Evolutionary conservation across 1,139 yeast genomes (phyloP).

Genomic region (Lodderomyces theae): DNA sequence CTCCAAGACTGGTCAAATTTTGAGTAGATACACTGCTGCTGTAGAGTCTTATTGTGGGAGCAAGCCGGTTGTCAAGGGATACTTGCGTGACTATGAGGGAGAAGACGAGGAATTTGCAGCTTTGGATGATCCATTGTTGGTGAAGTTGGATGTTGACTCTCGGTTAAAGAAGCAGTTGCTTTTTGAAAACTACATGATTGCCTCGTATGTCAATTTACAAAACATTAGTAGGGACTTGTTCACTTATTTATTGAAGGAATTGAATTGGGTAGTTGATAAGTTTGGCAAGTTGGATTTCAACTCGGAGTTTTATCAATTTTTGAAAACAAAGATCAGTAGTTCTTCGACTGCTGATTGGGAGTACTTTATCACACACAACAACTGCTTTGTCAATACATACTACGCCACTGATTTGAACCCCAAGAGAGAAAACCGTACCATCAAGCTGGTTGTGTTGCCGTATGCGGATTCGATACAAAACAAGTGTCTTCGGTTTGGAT

Average conservation of each 20-base stretch:
- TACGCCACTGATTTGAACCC: slow-evolving; percentile 23
- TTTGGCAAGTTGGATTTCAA: slow-evolving; percentile 29
- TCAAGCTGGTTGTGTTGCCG: slow-evolving; percentile 31
- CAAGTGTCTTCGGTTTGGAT: slow-evolving; percentile 45
- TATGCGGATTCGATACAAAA: slow-evolving; percentile 40
- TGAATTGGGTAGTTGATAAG: slow-evolving; percentile 32
- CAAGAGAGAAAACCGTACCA: slow-evolving; percentile 33
- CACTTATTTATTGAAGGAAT: slow-evolving; percentile 39
- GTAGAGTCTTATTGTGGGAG: slow-evolving; percentile 33
- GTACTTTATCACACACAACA: slow-evolving; percentile 34
- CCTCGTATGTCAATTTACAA: slow-evolving; percentile 44
- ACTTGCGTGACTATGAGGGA: slow-evolving; percentile 17
- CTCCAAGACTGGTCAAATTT: slow-evolving; percentile 37
- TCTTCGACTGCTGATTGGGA: slow-evolving; percentile 38
- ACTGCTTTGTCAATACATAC: slow-evolving; percentile 36
- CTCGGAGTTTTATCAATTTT: slow-evolving; percentile 17
- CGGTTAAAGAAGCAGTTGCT: slow-evolving; percentile 44
- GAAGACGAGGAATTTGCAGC: slow-evolving; percentile 23
- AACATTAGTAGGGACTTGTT: slow-evolving; percentile 43
- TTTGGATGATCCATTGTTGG: slow-evolving; percentile 43
- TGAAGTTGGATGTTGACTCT: slow-evolving; percentile 40
- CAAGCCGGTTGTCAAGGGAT: slow-evolving; percentile 28
- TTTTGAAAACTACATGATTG: slow-evolving; percentile 44
- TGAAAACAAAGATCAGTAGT: slow-evolving; percentile 22
- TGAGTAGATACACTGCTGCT: slow-evolving; percentile 31